Evolutionary conservation across 2,329 filamentous ascomycete genomes (phyloP), one percentile per base, ranked within the genome.

Genomic region (Colletotrichum noveboracense): DNA sequence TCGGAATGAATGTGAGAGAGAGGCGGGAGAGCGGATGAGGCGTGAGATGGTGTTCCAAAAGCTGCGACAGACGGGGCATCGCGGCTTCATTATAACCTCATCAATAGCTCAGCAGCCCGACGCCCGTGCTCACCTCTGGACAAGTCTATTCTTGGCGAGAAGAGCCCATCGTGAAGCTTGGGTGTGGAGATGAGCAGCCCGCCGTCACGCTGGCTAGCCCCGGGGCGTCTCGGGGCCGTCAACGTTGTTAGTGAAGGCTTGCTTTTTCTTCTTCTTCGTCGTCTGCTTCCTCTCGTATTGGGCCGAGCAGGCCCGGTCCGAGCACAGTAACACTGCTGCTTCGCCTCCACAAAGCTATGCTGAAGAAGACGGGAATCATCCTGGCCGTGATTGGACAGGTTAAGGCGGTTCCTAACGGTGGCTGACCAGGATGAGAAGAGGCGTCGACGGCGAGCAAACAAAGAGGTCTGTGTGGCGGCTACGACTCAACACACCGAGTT

Each of bases 41-140:
- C 56, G 43, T 69, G 38, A 68, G 38, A 24, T 65, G 73, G 43
- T 66, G 62, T 48, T 18, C 32, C 69, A 58, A 28, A 55, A 28
- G 26, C 5, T 34, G 48, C 28, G 12, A 58, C 43, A n/a, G 26
- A 38, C 8, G 26, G 70, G 56, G 58, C 70, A 36, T 56, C 28
- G 18, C 24, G 26, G 62, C 10, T 62, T 60, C 70, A 75, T 75
- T 75, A 75, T 75, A 75, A 68, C 52, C 28, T 52, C 21, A 30
- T 58, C 56, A 12, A 65, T 21, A 38, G 48, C 55, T 38, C 30
- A 18, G 21, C 18, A 26, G 48, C 13, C 34, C 16, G 14, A 36
- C 18, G 52, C 8, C 64, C 43, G n/a, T 68, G 58, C 21, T 52
- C 32, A 16, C 4, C 30, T 43, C 8, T 36, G 14, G 7, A 21